Conservation (phyloP, 129 eudicot genomes). For the Rutidosis leptorrhynchoides region DNA sequence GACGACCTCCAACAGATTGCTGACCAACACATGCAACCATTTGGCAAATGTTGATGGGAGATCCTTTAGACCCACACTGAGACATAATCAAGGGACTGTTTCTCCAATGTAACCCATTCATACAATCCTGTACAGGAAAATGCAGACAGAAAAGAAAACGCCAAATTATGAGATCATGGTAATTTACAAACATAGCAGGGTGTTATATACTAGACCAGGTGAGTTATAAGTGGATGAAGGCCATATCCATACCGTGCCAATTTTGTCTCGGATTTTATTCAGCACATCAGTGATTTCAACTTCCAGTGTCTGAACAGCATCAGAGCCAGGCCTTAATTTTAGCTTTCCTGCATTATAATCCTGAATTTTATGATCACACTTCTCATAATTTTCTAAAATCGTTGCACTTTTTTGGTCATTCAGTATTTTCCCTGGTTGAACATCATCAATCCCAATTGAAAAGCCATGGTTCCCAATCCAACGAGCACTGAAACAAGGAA, state of each 20-base stretch:
- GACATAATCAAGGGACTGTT: conserved; percentile 95
- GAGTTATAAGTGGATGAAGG: too few species aligned
- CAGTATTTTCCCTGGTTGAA: conserved; percentile 59
- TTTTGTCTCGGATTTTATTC: conserved; percentile 58
- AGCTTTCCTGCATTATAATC: conserved; percentile 56
- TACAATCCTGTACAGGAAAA: conserved; percentile 47
- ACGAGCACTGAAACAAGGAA: not conserved
- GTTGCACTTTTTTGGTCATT: conserved; percentile 36
- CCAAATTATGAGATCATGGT: too few species aligned
- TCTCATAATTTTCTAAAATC: conserved; percentile 41
- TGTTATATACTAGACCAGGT: too few species aligned
- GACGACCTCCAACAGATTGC: conserved; percentile 87
- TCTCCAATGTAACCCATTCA: conserved; percentile 73
- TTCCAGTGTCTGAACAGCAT: conserved; percentile 84
- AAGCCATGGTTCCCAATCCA: conserved; percentile 94
- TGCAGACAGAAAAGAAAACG: too few species aligned
- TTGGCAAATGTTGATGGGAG: conserved; percentile 94
- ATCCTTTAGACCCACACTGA: conserved; percentile 97
- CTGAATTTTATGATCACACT: conserved; percentile 47
- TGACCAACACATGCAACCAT: conserved; percentile 98
- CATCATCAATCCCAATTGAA: conserved; percentile 93
- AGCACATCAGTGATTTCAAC: conserved; percentile 52
- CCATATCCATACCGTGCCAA: conserved; percentile 60
- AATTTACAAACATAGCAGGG: too few species aligned
- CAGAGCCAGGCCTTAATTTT: conserved; percentile 65